Base-by-base conservation (phyloP, 2,329 filamentous ascomycete genomes). In the Gremmenia infestans region DNA sequence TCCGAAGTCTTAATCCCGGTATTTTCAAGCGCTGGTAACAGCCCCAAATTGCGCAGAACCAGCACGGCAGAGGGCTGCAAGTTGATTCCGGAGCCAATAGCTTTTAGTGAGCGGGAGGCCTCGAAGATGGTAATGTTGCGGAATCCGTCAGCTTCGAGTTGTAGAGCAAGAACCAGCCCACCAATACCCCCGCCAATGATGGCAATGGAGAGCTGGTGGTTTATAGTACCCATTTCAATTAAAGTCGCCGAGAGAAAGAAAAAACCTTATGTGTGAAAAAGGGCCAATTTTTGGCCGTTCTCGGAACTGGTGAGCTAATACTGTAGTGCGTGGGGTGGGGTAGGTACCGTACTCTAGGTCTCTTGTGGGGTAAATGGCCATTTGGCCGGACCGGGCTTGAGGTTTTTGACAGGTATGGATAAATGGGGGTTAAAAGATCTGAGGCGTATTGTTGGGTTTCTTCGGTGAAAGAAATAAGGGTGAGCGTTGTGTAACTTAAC, bases 11-110 rank as follows among this genome's bases (percentile, higher is more conserved):
- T 68, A 46, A 76, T 69, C 8, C 69, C 75, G 3, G 70, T 74
- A 19, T 68, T 68, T 49, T 73, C 67, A 12, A 78, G 64, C 2
- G 69, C 70, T 17, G 72, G 69, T 11, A 76, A 59, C 1, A 78
- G 63, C 4, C 75, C 74, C 1, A 76, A 65, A 40, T 77, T 74
- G 12, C 73, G 69, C 23, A 77, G 64, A 23, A 77, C 73, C 7
- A 77, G 63, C 0, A 76, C 73, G 1, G 75, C 74, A 4, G 73
- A 74, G 0, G 74, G 74, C 54, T 77, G 75, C 2, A 77, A 70
- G 51, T 77, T 77, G 63, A 78, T 77, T 4, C 74, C 74, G 0
- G 76, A 74, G 5, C 75, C 74, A 5, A 77, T 67, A 6, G 73
- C 72, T 6, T 72, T 74, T 8, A 77, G 67, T n/a, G 68, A 66